phyloP scores from a whole-genome alignment of 805 yeast genomes.

The Candida koratica region DNA sequence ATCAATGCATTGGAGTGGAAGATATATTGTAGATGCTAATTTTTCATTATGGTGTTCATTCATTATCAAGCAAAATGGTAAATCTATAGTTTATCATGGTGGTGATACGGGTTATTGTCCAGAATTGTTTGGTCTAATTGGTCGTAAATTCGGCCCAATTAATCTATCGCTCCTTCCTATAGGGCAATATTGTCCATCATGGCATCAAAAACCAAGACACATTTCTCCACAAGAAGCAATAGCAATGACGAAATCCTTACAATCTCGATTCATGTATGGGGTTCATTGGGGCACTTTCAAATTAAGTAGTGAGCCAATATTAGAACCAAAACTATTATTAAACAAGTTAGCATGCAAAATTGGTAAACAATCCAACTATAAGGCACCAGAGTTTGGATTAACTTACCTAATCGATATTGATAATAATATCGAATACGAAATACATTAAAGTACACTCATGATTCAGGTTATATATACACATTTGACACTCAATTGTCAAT shows the following conservation, averaged over 20 bases:
- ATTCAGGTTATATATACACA: slow-evolving; percentile 1
- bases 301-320: slow-evolving; percentile 78
- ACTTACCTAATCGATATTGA: slow-evolving; percentile 53
- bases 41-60: slow-evolving; percentile 87
- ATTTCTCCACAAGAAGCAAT: slow-evolving; percentile 77
- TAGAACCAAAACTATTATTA: slow-evolving; percentile 72
- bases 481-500: slow-evolving; percentile 2
- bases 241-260: slow-evolving; percentile 59
- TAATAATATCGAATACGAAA: slow-evolving; percentile 11
- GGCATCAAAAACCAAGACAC: slow-evolving; percentile 92
- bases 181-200: slow-evolving; percentile 91
- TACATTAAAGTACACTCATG: slow-evolving; percentile 2
- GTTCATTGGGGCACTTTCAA: slow-evolving; percentile 97
- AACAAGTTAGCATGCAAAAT: slow-evolving; percentile 45
- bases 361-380: slow-evolving; percentile 36
- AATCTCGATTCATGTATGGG: slow-evolving; percentile 66
- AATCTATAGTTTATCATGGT: slow-evolving; percentile 80
- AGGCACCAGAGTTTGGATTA: slow-evolving; percentile 73
- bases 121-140: slow-evolving; percentile 67
- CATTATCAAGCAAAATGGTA: slow-evolving; percentile 58
- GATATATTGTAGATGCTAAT: slow-evolving; percentile 77
- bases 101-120: slow-evolving; percentile 92
- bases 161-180: slow-evolving; percentile 76
- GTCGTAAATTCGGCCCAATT: slow-evolving; percentile 54
- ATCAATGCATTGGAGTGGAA: slow-evolving; percentile 96